Conservation (phyloP, 345 rosid genomes). For the Viola odorata region DNA sequence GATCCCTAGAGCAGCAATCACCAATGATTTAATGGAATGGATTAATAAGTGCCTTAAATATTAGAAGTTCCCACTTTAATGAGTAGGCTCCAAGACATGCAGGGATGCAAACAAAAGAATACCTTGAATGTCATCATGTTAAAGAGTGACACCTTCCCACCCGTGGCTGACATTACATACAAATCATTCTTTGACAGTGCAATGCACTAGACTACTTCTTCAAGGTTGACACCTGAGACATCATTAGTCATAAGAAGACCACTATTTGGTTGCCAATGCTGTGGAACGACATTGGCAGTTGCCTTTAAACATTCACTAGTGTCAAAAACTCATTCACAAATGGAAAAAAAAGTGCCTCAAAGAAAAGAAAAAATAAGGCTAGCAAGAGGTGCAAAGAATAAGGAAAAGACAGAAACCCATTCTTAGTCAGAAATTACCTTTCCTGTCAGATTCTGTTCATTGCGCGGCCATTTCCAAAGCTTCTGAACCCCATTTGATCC, state of each 20-base stretch:
- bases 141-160: slow-evolving; percentile 84
- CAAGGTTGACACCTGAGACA: slow-evolving; percentile 65
- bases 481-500: background rate
- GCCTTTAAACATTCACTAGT: slow-evolving; percentile 44
- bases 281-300: slow-evolving; percentile 62
- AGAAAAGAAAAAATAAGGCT: too few species aligned
- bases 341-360: background rate
- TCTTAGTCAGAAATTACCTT: background rate
- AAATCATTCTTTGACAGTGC: slow-evolving; percentile 91
- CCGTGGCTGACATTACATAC: slow-evolving; percentile 87
- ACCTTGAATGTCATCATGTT: slow-evolving; percentile 20
- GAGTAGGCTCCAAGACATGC: too few species aligned
- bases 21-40: too few species aligned
- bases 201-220: slow-evolving; percentile 82
- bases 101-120: too few species aligned
- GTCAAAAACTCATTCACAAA: slow-evolving; percentile 19
- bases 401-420: background rate
- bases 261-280: slow-evolving; percentile 87
- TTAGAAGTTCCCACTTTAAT: too few species aligned
- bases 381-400: background rate
- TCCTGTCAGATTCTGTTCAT: background rate
- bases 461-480: background rate
- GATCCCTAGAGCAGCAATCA: too few species aligned
- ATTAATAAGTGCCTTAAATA: too few species aligned
- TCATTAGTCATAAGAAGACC: slow-evolving; percentile 89